Percentiles rank a stretch among this genome's conserved stretches.
phyloP scores from a whole-genome alignment of 225 moss, liverwort and hornwort species.

The Pseudisothecium myosuroides region DNA sequence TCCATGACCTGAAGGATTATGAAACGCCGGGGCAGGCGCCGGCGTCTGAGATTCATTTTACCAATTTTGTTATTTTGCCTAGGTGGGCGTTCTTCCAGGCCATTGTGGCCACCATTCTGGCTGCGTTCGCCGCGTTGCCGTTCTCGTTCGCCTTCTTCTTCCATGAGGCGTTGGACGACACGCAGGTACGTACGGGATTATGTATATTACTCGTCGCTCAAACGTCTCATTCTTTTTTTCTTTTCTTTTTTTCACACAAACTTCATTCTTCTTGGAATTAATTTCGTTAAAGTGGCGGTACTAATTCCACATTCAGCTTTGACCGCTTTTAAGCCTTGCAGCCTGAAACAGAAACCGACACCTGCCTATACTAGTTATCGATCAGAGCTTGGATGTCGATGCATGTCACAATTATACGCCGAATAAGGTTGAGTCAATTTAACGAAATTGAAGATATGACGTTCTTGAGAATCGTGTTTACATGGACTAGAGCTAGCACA shows the following conservation, averaged over 20 bases:
- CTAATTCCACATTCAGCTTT: background rate
- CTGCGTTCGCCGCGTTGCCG: background rate
- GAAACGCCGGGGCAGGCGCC: too few species aligned
- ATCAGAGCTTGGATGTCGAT: background rate
- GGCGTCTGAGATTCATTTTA: too few species aligned
- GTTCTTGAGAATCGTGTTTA: background rate
- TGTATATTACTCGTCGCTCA: background rate
- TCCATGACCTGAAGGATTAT: too few species aligned
- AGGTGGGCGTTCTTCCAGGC: background rate
- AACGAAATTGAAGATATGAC: background rate
- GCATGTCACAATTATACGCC: background rate
- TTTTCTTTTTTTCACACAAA: background rate
- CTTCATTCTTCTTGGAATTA: background rate
- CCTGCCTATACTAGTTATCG: background rate
- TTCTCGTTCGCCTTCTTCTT: background rate
- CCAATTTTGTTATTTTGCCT: background rate
- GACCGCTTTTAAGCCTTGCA: background rate
- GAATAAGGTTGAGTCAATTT: background rate
- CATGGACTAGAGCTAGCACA: background rate
- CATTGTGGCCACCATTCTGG: background rate
- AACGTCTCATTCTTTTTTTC: background rate
- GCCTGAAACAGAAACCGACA: background rate
- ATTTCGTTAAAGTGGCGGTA: background rate
- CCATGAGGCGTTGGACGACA: background rate
- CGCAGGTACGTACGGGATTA: background rate